Base-by-base conservation (phyloP, 805 yeast genomes). In the Tetrapisispora fleetii region DNA sequence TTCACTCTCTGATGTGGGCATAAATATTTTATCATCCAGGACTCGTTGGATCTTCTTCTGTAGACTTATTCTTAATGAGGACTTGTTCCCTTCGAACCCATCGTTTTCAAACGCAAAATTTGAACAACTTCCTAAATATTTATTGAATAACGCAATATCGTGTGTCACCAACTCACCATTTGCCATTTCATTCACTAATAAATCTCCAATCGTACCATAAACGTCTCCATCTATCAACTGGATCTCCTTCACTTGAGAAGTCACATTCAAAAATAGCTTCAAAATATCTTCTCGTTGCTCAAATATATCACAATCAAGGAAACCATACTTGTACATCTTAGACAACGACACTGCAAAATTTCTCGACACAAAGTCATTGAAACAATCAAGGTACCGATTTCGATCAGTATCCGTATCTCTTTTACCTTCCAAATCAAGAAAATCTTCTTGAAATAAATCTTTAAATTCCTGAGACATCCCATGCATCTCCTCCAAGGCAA, bases 361-460 rank as follows among this genome's bases (percentile, higher is more conserved):
- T 13, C 65, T 62, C 40, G 52, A 50, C 2, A 61, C 48, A 44
- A 52, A 60, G n/a, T 51, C 47, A 16, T 50, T 44, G 3, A 55
- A 14, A 40, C 64, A 61, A 32, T 55, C 54, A 32, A 56, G 52
- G 37, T 51, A 54, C 37, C 45, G 6, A 33, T 40, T 44, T 9
- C 13, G 11, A 9, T 43, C 22, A 5, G 10, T 16, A 5, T 33
- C 17, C 7, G 2, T 17, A 13, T 37, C 46, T 5, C n/a, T 18
- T 27, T 9, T 9, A 28, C 2, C 11, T 19, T 43, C 45, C 10
- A n/a, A 37, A 22, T 46, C 45, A 27, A 58, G 52, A 32, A 51
- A 50, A 19, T 54, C 56, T 40, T 59, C 62, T 1, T 55, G 46
- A 17, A 61, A 48, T 30, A 63, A 46, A 8, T 55, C 56, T 46